Conservation (phyloP, 805 yeast species). For the Nematodospora valgi region DNA sequence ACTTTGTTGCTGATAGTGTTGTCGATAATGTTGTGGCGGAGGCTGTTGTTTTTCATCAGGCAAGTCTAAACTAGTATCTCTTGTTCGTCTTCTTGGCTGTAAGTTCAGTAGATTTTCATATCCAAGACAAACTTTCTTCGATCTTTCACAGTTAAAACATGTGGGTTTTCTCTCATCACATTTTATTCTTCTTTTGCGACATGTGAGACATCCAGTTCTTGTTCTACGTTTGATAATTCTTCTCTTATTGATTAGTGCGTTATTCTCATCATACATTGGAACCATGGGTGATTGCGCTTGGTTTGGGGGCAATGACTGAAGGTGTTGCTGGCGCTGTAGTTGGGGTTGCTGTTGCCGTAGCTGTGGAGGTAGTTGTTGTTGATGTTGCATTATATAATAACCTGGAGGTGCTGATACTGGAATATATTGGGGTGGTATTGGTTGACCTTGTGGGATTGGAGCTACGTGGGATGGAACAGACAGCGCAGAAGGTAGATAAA, state of each 20-base stretch:
- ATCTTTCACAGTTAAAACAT: constrained; percentile 64
- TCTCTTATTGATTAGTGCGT: constrained; percentile 32
- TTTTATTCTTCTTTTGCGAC: constrained; percentile 67
- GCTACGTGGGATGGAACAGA: too few relatives aligned
- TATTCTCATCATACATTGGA: constrained; percentile 20
- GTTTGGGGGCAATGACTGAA: constrained; percentile 7
- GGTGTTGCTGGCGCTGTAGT: background rate
- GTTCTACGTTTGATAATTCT: constrained; percentile 58
- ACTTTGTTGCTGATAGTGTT: background rate
- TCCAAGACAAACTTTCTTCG: constrained; percentile 65
- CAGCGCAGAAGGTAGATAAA: too few relatives aligned
- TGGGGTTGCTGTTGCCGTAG: constrained; percentile 2
- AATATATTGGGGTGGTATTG: too few relatives aligned
- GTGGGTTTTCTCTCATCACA: constrained; percentile 74
- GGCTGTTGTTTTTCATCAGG: constrained; percentile 1
- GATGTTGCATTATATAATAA: too few relatives aligned
- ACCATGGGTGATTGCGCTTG: constrained; percentile 1
- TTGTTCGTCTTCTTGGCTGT: constrained; percentile 9
- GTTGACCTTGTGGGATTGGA: constrained; percentile 1
- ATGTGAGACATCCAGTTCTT: constrained; percentile 72
- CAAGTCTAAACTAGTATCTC: constrained; percentile 12
- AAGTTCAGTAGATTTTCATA: constrained; percentile 39
- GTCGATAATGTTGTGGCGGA: background rate
- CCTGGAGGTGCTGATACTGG: too few relatives aligned
- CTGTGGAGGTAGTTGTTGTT: constrained; percentile 5